These are phyloP conservation scores for Botrytis squamosa DNA, from an alignment of 2,329 filamentous ascomycete genomes.

Conservation along the genomic window DNA sequence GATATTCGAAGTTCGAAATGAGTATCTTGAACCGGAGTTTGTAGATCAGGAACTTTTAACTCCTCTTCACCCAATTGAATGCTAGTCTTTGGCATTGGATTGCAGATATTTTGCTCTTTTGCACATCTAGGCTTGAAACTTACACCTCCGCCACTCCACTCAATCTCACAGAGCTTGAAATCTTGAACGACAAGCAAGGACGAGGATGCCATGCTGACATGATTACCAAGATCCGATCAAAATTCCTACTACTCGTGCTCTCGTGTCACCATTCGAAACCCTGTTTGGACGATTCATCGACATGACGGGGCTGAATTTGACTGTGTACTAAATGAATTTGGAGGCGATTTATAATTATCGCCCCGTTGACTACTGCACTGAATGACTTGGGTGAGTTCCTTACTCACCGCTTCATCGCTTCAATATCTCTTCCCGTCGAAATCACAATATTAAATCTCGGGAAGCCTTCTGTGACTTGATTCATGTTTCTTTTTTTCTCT, in stretches of 20 bases:
- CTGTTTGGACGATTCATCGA: slow-evolving; percentile 9
- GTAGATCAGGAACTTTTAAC: background rate
- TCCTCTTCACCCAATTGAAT: background rate
- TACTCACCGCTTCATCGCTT: slow-evolving; percentile 13
- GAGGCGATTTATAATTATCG: background rate
- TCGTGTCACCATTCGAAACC: slow-evolving; percentile 16
- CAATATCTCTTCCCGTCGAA: background rate
- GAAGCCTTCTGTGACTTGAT: slow-evolving; percentile 8
- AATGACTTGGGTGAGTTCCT: background rate
- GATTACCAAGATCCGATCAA: slow-evolving; percentile 15
- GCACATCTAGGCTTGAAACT: background rate
- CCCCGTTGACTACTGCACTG: slow-evolving; percentile 8
- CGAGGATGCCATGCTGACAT: slow-evolving; percentile 9
- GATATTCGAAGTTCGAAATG: background rate
- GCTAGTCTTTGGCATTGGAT: background rate
- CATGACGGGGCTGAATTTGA: slow-evolving; percentile 1
- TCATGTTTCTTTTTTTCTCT: background rate
- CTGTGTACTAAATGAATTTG: background rate
- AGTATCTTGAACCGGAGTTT: background rate
- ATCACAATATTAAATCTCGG: background rate
- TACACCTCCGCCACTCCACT: background rate
- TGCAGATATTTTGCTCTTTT: slow-evolving; percentile 1
- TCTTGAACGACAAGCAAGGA: background rate
- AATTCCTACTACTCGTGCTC: background rate
- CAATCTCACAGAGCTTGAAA: background rate